Evolutionary conservation across 1,284 basidiomycete genomes (phyloP).

Genomic region (Microstroma glucosiphilum): DNA sequence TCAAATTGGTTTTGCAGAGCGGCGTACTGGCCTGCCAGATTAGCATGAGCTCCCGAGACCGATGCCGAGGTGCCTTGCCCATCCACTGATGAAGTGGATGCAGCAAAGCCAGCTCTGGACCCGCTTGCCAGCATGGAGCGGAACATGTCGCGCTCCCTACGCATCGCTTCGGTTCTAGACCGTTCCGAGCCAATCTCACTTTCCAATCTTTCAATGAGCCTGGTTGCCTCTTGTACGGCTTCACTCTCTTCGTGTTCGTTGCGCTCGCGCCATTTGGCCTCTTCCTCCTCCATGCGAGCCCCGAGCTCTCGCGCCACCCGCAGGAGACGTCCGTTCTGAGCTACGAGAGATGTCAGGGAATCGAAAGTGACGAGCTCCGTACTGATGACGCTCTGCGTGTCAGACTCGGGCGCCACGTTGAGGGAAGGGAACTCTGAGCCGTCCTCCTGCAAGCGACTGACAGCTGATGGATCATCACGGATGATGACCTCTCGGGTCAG

Average conservation of each 20-base stretch:
- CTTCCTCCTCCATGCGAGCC: conserved; percentile 50
- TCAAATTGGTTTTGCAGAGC: conserved; percentile 71
- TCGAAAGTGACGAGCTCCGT: conserved; percentile 83
- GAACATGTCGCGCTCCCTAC: conserved; percentile 81
- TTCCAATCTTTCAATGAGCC: conserved; percentile 72
- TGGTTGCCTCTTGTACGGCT: conserved; percentile 77
- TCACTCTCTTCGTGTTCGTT: conserved; percentile 61
- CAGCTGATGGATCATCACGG: conserved; percentile 71
- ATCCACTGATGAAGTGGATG: neutral
- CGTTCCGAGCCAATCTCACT: conserved; percentile 68
- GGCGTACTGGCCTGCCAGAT: conserved; percentile 53
- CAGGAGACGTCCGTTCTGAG: conserved; percentile 82
- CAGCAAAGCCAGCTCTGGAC: conserved; percentile 14
- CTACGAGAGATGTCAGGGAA: conserved; percentile 71
- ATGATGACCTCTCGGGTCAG: conserved; percentile 74
- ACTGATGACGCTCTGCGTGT: conserved; percentile 65
- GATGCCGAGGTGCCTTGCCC: no score
- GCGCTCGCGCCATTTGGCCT: conserved; percentile 18
- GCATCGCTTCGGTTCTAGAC: conserved; percentile 66
- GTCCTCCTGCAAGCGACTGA: conserved; percentile 64
- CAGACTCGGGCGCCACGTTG: conserved; percentile 22
- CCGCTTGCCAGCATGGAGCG: conserved; percentile 61
- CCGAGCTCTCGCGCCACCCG: conserved; percentile 67
- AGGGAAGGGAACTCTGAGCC: conserved; percentile 37
- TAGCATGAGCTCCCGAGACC: conserved; percentile 4